Evolutionary conservation across 1,284 basidiomycete genomes (phyloP).

Genomic region (Cutaneotrichosporon mucoides): DNA sequence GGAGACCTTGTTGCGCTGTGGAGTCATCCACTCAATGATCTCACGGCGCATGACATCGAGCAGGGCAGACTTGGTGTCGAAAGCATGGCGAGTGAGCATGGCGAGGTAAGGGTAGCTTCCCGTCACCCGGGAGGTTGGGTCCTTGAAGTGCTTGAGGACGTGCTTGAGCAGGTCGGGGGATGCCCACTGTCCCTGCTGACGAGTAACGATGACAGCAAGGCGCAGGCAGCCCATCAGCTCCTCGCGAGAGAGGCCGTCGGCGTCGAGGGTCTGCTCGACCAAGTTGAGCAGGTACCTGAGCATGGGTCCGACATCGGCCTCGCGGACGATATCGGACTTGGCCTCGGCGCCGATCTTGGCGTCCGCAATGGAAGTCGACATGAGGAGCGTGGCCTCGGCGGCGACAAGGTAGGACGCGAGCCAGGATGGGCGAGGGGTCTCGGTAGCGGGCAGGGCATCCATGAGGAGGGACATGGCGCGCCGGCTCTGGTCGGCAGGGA

Average conservation of each 20-base stretch:
- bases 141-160: conserved; percentile 62
- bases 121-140: conserved; percentile 43
- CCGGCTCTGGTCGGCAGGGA: conserved; percentile 36
- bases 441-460: conserved; percentile 54
- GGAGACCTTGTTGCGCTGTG: conserved; percentile 63
- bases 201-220: conserved; percentile 74
- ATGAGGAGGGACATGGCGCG: conserved; percentile 62
- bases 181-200: conserved; percentile 64
- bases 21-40: conserved; percentile 69
- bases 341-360: conserved; percentile 38
- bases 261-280: conserved; percentile 62
- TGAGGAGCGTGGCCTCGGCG: conserved; percentile 71
- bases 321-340: conserved; percentile 5
- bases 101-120: conserved; percentile 79
- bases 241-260: conserved; percentile 56
- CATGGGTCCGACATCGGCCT: conserved; percentile 38
- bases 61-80: conserved; percentile 70
- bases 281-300: conserved; percentile 63
- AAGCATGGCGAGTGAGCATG: conserved; percentile 82
- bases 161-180: conserved; percentile 60
- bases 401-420: conserved; percentile 70
- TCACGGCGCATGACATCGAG: conserved; percentile 75
- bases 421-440: conserved; percentile 63
- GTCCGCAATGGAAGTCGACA: conserved; percentile 65
- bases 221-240: conserved; percentile 74